Evolutionary conservation across 352 stramenopile genomes (phyloP).

Genomic region (Globisporangium rhizosaccharum): DNA sequence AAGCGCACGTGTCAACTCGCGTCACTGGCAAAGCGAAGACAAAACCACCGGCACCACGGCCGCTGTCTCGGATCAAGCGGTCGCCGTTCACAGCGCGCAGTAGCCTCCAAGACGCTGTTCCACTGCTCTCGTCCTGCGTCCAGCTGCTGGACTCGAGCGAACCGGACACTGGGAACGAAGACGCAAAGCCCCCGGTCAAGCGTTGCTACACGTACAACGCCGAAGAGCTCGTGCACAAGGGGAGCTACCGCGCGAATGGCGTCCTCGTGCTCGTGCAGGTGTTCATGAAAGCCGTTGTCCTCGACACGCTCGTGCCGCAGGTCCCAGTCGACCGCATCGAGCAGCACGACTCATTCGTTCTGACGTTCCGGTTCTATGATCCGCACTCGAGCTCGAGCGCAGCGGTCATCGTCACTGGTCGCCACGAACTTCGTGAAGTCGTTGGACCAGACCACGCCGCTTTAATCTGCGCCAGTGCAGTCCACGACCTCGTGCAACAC

Average conservation of each 20-base stretch:
- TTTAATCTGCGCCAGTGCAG: constrained; percentile 31
- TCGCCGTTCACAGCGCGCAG: constrained; percentile 21
- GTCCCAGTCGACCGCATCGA: constrained; percentile 40
- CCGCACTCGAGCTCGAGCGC: constrained; percentile 30
- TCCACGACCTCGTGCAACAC: constrained; percentile 46
- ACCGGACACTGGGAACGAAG: constrained; percentile 5
- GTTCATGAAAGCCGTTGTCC: constrained; percentile 43
- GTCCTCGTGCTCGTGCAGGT: constrained; percentile 50
- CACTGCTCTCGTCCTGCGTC: constrained; percentile 33
- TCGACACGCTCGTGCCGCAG: constrained; percentile 19
- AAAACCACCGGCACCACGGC: not conserved
- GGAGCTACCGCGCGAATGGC: constrained; percentile 52
- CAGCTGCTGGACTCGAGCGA: constrained; percentile 33
- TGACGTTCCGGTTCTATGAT: constrained; percentile 59
- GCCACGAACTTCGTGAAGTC: constrained; percentile 48
- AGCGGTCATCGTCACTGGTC: constrained; percentile 25
- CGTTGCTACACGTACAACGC: constrained; percentile 42
- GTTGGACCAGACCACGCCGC: constrained; percentile 43
- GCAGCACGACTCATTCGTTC: constrained; percentile 47
- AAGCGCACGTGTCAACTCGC: constrained; percentile 13
- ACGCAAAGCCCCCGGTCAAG: not conserved
- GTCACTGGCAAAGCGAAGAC: constrained; percentile 8
- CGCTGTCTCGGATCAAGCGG: constrained; percentile 14
- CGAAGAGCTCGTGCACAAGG: constrained; percentile 53
- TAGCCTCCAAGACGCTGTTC: constrained; percentile 5